These are phyloP conservation scores for Gaultheria prostrata DNA, from an alignment of 148 eudicot species.

Conservation along the genomic window DNA sequence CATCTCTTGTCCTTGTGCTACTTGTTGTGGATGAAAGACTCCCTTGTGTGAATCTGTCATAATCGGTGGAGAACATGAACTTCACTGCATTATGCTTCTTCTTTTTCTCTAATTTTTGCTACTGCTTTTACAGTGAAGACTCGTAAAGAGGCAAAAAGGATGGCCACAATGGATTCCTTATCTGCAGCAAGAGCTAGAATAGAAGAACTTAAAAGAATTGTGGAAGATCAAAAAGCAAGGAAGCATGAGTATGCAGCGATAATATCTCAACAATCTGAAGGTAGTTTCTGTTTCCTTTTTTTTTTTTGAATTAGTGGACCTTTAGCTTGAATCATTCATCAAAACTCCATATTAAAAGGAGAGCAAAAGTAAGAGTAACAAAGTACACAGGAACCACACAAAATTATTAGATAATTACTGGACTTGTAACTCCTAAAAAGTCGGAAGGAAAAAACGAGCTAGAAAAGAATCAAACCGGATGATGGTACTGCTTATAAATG, in stretches of 20 bases:
- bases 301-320: not conserved
- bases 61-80: conserved; percentile 8
- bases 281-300: conserved; percentile 26
- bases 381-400: not conserved
- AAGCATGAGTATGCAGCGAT: conserved; percentile 65
- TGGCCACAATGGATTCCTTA: conserved; percentile 54
- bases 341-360: not conserved
- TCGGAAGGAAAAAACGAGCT: not conserved
- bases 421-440: not conserved
- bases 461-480: not conserved
- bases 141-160: conserved; percentile 74
- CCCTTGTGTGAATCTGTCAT: not conserved
- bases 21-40: not conserved
- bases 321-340: not conserved
- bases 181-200: conserved; percentile 57
- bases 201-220: conserved; percentile 62
- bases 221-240: conserved; percentile 59
- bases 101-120: not conserved
- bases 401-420: not conserved
- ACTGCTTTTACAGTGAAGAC: conserved; percentile 61
- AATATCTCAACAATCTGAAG: conserved; percentile 65
- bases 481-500: not conserved
- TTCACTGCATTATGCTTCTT: not conserved
- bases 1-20: not conserved
- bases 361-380: not conserved